phyloP scores from a whole-genome alignment of 768 basidiomycete genomes.

The Imleria badia region DNA sequence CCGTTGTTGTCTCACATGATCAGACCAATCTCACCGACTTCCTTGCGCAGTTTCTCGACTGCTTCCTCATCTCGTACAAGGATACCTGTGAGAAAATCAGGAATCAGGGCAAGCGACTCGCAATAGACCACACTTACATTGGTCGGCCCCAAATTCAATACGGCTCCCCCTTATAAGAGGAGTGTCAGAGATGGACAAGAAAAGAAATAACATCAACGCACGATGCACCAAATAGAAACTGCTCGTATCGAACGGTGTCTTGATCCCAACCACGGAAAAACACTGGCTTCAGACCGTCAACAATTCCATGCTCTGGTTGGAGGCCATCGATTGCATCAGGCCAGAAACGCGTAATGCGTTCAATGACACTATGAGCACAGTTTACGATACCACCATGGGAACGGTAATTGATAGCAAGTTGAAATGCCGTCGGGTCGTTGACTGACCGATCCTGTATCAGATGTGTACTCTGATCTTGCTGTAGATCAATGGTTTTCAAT shows the following conservation, averaged over 20 bases:
- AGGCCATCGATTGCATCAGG: conserved; percentile 62
- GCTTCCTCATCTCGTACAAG: conserved; percentile 64
- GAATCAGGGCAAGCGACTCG: neutral
- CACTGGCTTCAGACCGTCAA: conserved; percentile 54
- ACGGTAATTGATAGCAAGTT: conserved; percentile 64
- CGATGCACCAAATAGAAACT: conserved; percentile 56
- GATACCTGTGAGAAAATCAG: conserved; percentile 45
- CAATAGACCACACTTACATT: conserved; percentile 45
- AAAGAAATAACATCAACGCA: conserved; percentile 20
- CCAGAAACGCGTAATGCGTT: conserved; percentile 62
- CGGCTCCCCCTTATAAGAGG: conserved; percentile 38
- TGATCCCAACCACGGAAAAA: conserved; percentile 53
- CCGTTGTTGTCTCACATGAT: conserved; percentile 46
- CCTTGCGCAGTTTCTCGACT: conserved; percentile 42
- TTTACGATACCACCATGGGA: conserved; percentile 75
- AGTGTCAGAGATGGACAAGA: conserved; percentile 7
- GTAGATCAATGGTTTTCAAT: neutral
- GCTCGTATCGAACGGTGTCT: conserved; percentile 45
- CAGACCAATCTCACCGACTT: conserved; percentile 58
- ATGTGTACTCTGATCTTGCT: conserved; percentile 23
- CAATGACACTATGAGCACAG: conserved; percentile 63
- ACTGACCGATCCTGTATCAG: conserved; percentile 15
- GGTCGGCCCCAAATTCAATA: conserved; percentile 62
- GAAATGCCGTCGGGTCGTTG: conserved; percentile 44
- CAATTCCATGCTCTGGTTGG: conserved; percentile 52